Percentiles rank a stretch among this genome's conserved stretches.
These are phyloP conservation scores for Suillus subluteus DNA, from an alignment of 768 basidiomycete species.

Conservation along the genomic window DNA sequence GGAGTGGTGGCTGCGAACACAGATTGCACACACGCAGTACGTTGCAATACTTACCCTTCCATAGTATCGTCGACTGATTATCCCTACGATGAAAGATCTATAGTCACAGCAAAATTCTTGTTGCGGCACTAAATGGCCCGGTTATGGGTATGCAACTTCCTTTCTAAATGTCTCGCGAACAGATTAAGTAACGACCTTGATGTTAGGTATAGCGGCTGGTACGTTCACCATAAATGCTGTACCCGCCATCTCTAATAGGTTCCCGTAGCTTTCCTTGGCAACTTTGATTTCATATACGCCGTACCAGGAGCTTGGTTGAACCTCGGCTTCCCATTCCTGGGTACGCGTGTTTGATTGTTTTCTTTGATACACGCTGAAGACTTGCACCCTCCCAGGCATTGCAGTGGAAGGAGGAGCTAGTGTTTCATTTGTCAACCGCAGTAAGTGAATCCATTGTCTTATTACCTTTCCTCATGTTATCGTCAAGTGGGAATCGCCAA, in stretches of 20 bases:
- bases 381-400: slow-evolving; percentile 47
- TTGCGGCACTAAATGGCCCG: slow-evolving; percentile 75
- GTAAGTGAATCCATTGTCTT: slow-evolving; percentile 38
- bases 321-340: slow-evolving; percentile 70
- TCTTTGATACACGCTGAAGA: slow-evolving; percentile 7
- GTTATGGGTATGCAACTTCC: slow-evolving; percentile 59
- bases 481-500: slow-evolving; percentile 65
- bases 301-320: slow-evolving; percentile 64
- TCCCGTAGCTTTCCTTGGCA: slow-evolving; percentile 60
- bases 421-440: slow-evolving; percentile 66
- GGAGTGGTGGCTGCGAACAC: slow-evolving; percentile 54
- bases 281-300: slow-evolving; percentile 77
- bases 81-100: slow-evolving; percentile 49
- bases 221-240: not conserved
- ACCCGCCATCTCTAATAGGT: slow-evolving; percentile 3
- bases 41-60: slow-evolving; percentile 19
- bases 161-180: not conserved
- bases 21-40: slow-evolving; percentile 67
- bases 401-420: slow-evolving; percentile 72
- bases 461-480: not conserved
- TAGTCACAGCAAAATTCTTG: slow-evolving; percentile 67
- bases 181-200: not conserved
- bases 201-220: slow-evolving; percentile 69
- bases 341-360: slow-evolving; percentile 25
- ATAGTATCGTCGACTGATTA: not conserved